Base-by-base conservation (phyloP, 768 basidiomycete species). In the Boletus vermiculosoides region DNA sequence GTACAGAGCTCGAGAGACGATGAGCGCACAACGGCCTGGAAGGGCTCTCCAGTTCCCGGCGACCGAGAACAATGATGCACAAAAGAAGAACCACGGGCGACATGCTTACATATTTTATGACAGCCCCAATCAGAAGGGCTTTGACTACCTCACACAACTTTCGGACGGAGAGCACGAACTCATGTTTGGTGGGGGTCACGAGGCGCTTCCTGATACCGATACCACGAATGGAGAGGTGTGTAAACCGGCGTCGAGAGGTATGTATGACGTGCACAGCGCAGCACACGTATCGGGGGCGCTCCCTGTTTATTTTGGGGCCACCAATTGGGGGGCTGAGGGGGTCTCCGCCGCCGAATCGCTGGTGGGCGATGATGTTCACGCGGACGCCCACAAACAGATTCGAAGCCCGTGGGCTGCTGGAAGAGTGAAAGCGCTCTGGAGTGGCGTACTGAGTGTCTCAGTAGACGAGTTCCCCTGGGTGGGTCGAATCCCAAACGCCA, bases 131-230 rank as follows among this genome's bases (percentile, higher is more conserved):
- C 56, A 50, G 22, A 71, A 72, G 51, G 77, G 73, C 9, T 87
- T 78, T 66, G 86, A 88, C 65, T 90, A 89, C 66, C 80, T 90
- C 56, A 86, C 87, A 7, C 88, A 89, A 68, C 79, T 83, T 45
- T 74, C 77, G 22, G 42, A 55, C 12, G 75, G 69, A 42, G 78
- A 73, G 51, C 71, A 72, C 46, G 79, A 80, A 60, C 74, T 90
- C 52, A 85, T 88, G 81, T 80, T 87, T 54, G 87, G 88, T n/a
- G 86, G 84, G 6, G 87, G 81, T 10, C 73, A 78, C 50, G 73
- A 75, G 42, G 71, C 33, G 58, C 66, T 23, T 12, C 56, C 41
- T 18, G 60, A 57, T 9, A 23, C 11, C 10, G 54, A 62, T 50
- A 41, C 30, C 30, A 25, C 11, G 25, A 4, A 33, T 0, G 50